phyloP scores from a whole-genome alignment of 2,329 filamentous ascomycete genomes.

The Metarhizium guizhouense region DNA sequence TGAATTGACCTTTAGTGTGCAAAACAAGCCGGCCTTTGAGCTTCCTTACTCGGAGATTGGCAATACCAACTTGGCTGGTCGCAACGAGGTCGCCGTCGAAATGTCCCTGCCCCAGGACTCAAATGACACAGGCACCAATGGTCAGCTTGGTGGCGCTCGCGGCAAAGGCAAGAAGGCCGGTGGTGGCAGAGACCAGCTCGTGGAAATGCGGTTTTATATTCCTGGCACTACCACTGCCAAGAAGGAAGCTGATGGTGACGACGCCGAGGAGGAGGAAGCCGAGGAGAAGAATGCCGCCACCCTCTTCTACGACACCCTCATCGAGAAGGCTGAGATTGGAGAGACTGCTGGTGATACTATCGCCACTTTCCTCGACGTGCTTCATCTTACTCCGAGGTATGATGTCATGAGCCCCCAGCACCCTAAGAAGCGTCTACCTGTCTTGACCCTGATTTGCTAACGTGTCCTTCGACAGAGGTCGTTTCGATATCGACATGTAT shows the following conservation, averaged over 20 bases:
- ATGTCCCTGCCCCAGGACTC: constrained; percentile 70
- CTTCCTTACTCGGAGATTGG: constrained; percentile 95
- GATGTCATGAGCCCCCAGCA: constrained; percentile 8
- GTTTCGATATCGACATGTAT: constrained; percentile 99
- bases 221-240: constrained; percentile 79
- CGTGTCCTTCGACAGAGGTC: constrained; percentile 55
- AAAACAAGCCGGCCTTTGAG: constrained; percentile 93
- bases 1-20: constrained; percentile 92
- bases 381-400: constrained; percentile 90
- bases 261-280: constrained; percentile 42
- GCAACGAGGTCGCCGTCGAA: constrained; percentile 95
- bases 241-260: constrained; percentile 58
- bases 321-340: constrained; percentile 98
- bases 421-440: neutral
- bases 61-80: constrained; percentile 94
- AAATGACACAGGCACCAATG: constrained; percentile 64
- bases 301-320: constrained; percentile 95
- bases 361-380: constrained; percentile 90
- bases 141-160: constrained; percentile 61
- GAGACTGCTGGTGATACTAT: constrained; percentile 98
- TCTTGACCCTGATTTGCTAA: neutral
- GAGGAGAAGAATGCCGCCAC: constrained; percentile 91
- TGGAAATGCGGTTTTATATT: constrained; percentile 99
- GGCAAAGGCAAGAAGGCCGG: constrained; percentile 81
- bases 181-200: constrained; percentile 82